Conservation (phyloP, 2,329 filamentous ascomycete species). For the Hortaea werneckii region DNA sequence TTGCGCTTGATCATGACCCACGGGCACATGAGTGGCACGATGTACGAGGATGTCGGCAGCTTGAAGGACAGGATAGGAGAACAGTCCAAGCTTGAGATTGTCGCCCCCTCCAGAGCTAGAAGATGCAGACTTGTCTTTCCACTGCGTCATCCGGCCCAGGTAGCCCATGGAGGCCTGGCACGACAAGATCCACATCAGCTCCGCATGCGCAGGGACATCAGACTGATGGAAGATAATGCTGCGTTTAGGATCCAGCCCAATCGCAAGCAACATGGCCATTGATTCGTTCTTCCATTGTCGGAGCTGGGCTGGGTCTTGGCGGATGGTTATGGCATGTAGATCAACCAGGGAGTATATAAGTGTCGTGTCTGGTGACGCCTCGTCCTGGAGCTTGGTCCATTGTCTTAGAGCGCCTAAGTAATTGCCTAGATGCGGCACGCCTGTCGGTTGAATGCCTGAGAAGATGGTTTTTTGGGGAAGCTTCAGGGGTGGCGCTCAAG, state of each 20-base stretch:
- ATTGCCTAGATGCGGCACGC: conserved; percentile 87
- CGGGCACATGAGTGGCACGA: conserved; percentile 82
- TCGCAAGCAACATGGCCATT: conserved; percentile 69
- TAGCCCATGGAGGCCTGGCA: conserved; percentile 88
- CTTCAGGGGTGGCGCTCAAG: conserved; percentile 3
- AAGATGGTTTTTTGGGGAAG: conserved; percentile 52
- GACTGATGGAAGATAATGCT: conserved; percentile 71
- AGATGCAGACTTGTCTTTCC: conserved; percentile 57
- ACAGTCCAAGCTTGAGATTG: conserved; percentile 64
- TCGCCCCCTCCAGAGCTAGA: background rate
- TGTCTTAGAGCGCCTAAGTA: conserved; percentile 81
- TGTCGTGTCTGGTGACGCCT: conserved; percentile 45
- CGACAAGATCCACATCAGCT: conserved; percentile 95
- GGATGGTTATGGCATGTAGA: conserved; percentile 80
- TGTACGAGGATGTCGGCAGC: conserved; percentile 90
- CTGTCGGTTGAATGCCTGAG: conserved; percentile 94
- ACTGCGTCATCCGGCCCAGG: conserved; percentile 97
- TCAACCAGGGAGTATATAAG: conserved; percentile 85
- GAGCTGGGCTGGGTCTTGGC: conserved; percentile 54
- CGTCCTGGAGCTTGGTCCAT: conserved; percentile 74
- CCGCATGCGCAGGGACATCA: conserved; percentile 59
- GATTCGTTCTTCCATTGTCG: conserved; percentile 59
- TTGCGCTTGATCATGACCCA: conserved; percentile 90
- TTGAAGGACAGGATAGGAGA: conserved; percentile 92
- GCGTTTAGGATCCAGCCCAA: conserved; percentile 70